Conservation (phyloP, 164 flowering plant species). For the Chimonanthus salicifolius region DNA sequence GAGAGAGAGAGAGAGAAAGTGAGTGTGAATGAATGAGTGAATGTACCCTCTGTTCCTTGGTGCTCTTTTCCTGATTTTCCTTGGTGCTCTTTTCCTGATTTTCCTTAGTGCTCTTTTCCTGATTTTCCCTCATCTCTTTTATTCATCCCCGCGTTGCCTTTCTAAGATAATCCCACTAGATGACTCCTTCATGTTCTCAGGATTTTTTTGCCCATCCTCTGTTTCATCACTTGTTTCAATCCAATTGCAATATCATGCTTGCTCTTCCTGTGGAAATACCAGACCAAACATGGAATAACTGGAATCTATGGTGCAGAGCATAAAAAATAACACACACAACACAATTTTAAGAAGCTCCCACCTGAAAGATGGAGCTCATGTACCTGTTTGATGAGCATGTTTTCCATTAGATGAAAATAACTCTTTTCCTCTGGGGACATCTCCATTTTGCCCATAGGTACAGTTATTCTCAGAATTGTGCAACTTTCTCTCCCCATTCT, state of each 20-base stretch:
- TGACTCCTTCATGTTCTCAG: conserved; percentile 15
- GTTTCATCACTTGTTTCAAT: conserved; percentile 23
- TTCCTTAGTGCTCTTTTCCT: conserved; percentile 28
- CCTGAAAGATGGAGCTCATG: not conserved
- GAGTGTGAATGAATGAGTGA: conserved; percentile 1
- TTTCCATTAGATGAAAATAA: conserved; percentile 19
- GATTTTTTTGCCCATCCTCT: conserved; percentile 17
- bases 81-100: conserved; percentile 19
- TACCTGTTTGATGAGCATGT: conserved; percentile 37
- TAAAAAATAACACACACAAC: conserved; percentile 6
- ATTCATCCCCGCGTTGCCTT: conserved; percentile 13
- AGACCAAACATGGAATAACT: not conserved
- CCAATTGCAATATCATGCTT: conserved; percentile 14
- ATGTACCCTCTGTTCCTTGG: conserved; percentile 50
- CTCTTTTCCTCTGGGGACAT: conserved; percentile 18
- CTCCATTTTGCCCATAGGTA: conserved; percentile 32
- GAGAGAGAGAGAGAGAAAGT: not conserved
- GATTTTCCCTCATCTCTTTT: conserved; percentile 25
- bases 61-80: too few species aligned
- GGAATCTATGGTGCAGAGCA: not conserved
- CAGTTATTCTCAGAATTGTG: conserved; percentile 10
- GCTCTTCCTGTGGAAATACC: conserved; percentile 26
- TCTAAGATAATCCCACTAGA: conserved; percentile 19
- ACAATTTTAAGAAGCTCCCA: not conserved
- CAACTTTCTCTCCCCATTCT: conserved; percentile 18